A percentile compares a stretch with the other conserved stretches of the same genome.
phyloP scores from a whole-genome alignment of 2,329 filamentous ascomycete genomes.

The Calonectria pteridis region DNA sequence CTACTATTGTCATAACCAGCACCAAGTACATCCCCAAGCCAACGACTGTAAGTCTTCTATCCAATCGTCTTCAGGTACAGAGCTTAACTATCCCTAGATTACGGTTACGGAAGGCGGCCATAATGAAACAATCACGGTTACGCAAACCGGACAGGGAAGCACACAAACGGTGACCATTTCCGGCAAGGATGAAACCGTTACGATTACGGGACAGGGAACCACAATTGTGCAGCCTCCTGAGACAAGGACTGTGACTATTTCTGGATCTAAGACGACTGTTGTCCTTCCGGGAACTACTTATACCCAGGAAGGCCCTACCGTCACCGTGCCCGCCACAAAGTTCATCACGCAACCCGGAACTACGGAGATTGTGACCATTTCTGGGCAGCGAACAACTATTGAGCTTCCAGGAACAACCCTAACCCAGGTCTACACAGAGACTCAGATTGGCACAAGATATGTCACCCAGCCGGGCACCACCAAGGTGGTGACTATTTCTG shows the following conservation, averaged over 20 bases:
- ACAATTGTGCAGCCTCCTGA: constrained; percentile 1
- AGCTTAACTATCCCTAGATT: not conserved
- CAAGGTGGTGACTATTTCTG: constrained; percentile 4
- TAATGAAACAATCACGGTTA: not conserved
- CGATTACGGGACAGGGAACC: not conserved
- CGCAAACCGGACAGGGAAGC: not conserved
- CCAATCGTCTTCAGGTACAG: not conserved
- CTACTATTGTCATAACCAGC: not conserved
- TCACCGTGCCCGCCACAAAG: not conserved
- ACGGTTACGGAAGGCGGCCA: not conserved
- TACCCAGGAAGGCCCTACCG: not conserved
- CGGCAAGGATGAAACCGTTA: constrained; percentile 3
- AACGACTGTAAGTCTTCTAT: not conserved
- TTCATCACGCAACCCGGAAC: not conserved
- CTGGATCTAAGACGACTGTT: not conserved
- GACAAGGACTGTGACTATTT: not conserved
- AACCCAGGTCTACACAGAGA: not conserved
- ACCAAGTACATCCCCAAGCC: not conserved
- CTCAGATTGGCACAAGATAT: not conserved
- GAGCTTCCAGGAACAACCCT: not conserved
- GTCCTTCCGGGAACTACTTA: constrained; percentile 5
- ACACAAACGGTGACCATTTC: constrained; percentile 1
- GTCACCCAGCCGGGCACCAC: not conserved
- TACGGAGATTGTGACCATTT: constrained; percentile 6
- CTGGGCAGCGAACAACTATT: not conserved